Base-by-base conservation (phyloP, 2,329 filamentous ascomycete genomes). In the Nakataea oryzae region DNA sequence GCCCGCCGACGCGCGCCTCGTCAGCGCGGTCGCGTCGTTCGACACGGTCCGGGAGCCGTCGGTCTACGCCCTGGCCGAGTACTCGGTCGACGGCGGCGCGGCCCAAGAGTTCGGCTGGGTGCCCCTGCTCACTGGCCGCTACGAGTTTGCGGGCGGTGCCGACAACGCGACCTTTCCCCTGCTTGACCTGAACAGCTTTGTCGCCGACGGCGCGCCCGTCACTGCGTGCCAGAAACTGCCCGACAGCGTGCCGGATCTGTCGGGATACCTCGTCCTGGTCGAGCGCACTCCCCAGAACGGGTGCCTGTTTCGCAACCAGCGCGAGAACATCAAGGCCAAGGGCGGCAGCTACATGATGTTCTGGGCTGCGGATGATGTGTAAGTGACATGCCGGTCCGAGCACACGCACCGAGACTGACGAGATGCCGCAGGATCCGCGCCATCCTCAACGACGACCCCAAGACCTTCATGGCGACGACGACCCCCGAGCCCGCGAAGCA, bases 371-470 rank as follows among this genome's bases (percentile, higher is more conserved):
- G 56, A 58, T 6, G 28, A 27, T 17, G 28, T 58, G 56, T 58
- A 58, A 58, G 56, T 32, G 2, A 13, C 2, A 7, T n/a, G 29
- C 8, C 29, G 14, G 26, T n/a, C n/a, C 28, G n/a, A 32, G 3
- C 2, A n/a, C 2, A 24, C 4, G n/a, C n/a, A n/a, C 13, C 11
- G 17, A 28, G 28, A 57, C 56, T 32, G 12, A 7, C 28, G 30
- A 30, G 0, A 8, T 13, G 2, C 56, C 21, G 24, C 56, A 58
- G 56, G 24, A 58, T 58, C 58, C 58, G 34, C 58, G 14, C 6
- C 41, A 50, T 60, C n/a, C 14, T 41, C 24, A 50, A 59, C 58
- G 58, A 54, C 58, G 58, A 60, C 41, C 41, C 54, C 24, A n/a
- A 28, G 21, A 54, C 41, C 17, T 54, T 60, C 27, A 60, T 60